Conservation (phyloP, 192 early-diverging fungal genomes). For the Podila epicladia region DNA sequence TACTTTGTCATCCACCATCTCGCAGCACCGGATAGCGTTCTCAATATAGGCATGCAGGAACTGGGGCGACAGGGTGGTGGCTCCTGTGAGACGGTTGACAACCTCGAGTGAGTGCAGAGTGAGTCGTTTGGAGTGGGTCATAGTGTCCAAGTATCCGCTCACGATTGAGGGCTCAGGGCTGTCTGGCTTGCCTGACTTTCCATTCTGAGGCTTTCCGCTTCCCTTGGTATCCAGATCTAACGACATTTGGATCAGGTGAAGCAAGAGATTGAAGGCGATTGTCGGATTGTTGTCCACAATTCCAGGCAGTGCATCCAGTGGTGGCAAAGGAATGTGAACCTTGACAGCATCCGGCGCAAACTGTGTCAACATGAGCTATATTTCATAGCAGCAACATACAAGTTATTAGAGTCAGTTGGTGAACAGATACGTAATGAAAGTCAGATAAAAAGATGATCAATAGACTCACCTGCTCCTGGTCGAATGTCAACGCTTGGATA, state of each 20-base stretch:
- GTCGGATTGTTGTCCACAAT: conserved; percentile 48
- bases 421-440: neutral
- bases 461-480: conserved; percentile 38
- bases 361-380: conserved; percentile 43
- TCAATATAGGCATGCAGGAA: conserved; percentile 53
- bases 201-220: conserved; percentile 7
- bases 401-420: too few relatives aligned
- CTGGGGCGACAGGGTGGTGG: conserved; percentile 38
- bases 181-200: conserved; percentile 5
- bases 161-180: conserved; percentile 41
- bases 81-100: conserved; percentile 48
- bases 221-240: conserved; percentile 3
- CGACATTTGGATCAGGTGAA: conserved; percentile 43
- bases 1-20: conserved; percentile 51
- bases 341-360: conserved; percentile 19
- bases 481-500: conserved; percentile 39
- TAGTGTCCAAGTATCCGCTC: conserved; percentile 34
- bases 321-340: conserved; percentile 45
- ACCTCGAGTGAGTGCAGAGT: conserved; percentile 52
- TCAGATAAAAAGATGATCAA: neutral
- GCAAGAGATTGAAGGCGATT: conserved; percentile 44
- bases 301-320: conserved; percentile 34
- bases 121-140: conserved; percentile 42
- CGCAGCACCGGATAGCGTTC: conserved; percentile 54
- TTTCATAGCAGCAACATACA: neutral